A percentile compares a stretch with the other conserved stretches of the same genome.
phyloP scores from a whole-genome alignment of 257 asterid genomes.

The Solanum neorickii region DNA sequence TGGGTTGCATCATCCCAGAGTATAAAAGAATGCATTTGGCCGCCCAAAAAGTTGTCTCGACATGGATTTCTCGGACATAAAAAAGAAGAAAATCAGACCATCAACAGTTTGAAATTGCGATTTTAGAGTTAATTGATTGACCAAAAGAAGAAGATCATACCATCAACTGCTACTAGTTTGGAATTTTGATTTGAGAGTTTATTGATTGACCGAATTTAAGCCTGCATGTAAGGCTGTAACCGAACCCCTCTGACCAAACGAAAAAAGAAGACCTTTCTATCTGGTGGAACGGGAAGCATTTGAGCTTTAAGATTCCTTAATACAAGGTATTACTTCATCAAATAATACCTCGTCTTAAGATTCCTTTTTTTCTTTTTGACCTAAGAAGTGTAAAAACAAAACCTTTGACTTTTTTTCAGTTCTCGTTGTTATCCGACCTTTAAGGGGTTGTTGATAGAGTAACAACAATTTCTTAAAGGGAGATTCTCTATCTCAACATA shows the following conservation, averaged over 20 bases:
- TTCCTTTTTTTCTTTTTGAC: neutral
- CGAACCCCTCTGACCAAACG: neutral
- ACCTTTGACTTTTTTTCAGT: neutral
- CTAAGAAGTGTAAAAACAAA: neutral
- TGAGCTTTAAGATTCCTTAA: neutral
- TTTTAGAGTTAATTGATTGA: neutral
- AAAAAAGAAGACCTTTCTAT: neutral
- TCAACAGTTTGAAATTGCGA: neutral
- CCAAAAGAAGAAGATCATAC: neutral
- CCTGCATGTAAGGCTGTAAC: neutral
- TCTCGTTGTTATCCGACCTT: neutral
- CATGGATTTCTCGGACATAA: neutral
- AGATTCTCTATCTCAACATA: neutral
- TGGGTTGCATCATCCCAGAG: neutral
- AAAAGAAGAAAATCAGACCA: neutral
- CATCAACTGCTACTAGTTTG: neutral
- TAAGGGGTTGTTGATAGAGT: neutral
- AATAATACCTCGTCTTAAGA: neutral
- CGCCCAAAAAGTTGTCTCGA: neutral
- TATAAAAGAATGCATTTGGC: neutral
- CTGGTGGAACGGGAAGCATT: neutral
- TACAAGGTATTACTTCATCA: neutral
- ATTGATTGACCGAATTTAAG: neutral
- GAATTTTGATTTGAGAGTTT: neutral
- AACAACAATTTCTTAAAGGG: neutral